Base-by-base conservation (phyloP, 2,329 filamentous ascomycete species). In the Septoria linicola region DNA sequence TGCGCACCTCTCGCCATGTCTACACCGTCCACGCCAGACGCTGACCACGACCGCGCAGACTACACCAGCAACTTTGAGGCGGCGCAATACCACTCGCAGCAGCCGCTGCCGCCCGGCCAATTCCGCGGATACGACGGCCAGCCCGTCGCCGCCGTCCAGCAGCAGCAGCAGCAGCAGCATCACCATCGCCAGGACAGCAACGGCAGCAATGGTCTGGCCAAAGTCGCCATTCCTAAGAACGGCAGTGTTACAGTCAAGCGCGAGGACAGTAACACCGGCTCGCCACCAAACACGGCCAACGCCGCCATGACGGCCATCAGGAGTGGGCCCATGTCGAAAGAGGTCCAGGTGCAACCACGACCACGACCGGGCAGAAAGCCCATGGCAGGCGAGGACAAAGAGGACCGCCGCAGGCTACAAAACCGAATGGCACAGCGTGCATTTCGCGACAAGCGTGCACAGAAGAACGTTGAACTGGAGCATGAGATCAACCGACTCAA, bases 351-450 rank as follows among this genome's bases (percentile, higher is more conserved):
- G 17, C 73, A 71, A 27, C 64, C 73, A 4, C 69, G 74, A 19
- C 74, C 74, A 6, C 74, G 73, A 76, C 92, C 93, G 17, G 92
- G 92, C 41, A 84, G 92, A 62, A 97, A 97, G 77, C 91, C 92
- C 2, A 63, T 69, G 40, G 48, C 57, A 21, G 89, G 89, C 40
- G 91, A 96, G 67, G 95, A 91, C 45, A 90, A 91, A 11, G 88
- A 88, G 1, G 95, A 90, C 36, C 95, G 95, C 74, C 83, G 93
- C 59, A 95, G 96, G 76, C 88, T 89, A 1, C 93, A 97, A 73
- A 97, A 97, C 70, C 82, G 93, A 54, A 88, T 89, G 40, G 92
- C 92, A 2, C 92, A 97, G 73, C 79, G 92, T 52, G 89, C 88
- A 1, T 97, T 97, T 71, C 81, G 92, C 27, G 90, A 96, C 72